Percentiles rank a stretch among this genome's conserved stretches.
Evolutionary conservation across 257 asterid species (phyloP).

Genomic region (Nicotiana undulata): DNA sequence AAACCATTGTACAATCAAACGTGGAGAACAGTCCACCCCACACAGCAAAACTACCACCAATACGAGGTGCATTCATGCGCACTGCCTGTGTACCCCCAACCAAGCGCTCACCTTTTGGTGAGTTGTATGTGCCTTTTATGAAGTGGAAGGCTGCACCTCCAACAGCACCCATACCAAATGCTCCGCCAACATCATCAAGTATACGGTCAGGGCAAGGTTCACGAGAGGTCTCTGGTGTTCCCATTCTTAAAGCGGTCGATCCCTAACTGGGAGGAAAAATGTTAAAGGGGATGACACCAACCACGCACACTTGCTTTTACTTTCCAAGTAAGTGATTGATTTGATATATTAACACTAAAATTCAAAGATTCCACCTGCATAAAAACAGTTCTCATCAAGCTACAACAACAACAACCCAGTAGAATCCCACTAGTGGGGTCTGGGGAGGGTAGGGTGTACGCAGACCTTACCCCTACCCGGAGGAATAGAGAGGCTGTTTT

Average conservation of each 20-base stretch:
- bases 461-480: no score
- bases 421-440: no score
- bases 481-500: no score
- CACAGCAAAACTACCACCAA: slow-evolving; percentile 95
- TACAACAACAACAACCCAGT: no score
- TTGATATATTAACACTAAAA: not conserved
- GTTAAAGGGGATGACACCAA: not conserved
- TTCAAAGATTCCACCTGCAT: not conserved
- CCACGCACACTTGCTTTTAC: not conserved
- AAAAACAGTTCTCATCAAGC: not conserved
- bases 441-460: no score
- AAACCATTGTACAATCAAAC: slow-evolving; percentile 85
- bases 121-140: slow-evolving; percentile 65
- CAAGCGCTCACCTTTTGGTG: slow-evolving; percentile 83
- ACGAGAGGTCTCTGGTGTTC: slow-evolving; percentile 49
- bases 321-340: not conserved
- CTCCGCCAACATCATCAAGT: slow-evolving; percentile 71
- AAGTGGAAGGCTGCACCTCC: slow-evolving; percentile 85
- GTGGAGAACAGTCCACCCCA: slow-evolving; percentile 96
- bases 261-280: slow-evolving; percentile 46
- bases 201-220: slow-evolving; percentile 37
- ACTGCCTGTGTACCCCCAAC: slow-evolving; percentile 77
- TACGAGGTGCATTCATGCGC: slow-evolving; percentile 93
- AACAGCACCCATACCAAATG: slow-evolving; percentile 87
- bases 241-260: slow-evolving; percentile 49